These are phyloP conservation scores for Funneliformis caledonium DNA, from an alignment of 371 early-diverging fungal genomes.

Conservation along the genomic window DNA sequence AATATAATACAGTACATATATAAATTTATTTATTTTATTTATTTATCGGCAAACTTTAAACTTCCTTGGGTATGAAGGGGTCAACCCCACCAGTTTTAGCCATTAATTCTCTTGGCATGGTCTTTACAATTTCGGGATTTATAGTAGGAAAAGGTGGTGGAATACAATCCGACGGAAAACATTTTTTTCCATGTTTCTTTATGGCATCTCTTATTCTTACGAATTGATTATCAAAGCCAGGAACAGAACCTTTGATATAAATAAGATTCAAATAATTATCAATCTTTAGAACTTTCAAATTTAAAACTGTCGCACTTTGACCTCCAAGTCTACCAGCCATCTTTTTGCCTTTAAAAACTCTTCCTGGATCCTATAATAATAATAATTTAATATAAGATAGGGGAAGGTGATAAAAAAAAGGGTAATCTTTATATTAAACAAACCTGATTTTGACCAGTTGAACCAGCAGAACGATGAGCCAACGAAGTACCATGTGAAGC, in stretches of 20 bases:
- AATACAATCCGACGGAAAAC: slow-evolving; percentile 68
- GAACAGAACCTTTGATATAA: slow-evolving; percentile 91
- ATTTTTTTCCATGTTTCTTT: slow-evolving; percentile 70
- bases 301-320: slow-evolving; percentile 79
- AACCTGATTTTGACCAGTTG: slow-evolving; percentile 92
- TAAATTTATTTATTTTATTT: too few species aligned
- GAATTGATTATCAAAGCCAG: slow-evolving; percentile 86
- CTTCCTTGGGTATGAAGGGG: slow-evolving; percentile 26
- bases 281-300: slow-evolving; percentile 86
- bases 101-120: slow-evolving; percentile 61
- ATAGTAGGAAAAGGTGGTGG: slow-evolving; percentile 81
- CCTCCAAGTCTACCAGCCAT: slow-evolving; percentile 98
- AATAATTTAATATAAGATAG: slow-evolving; percentile 4
- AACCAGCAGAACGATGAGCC: slow-evolving; percentile 89
- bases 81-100: slow-evolving; percentile 47
- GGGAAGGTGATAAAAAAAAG: background rate
- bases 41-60: background rate
- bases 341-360: slow-evolving; percentile 96
- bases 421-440: slow-evolving; percentile 7
- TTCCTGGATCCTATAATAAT: slow-evolving; percentile 74
- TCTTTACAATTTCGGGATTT: slow-evolving; percentile 51
- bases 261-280: slow-evolving; percentile 84
- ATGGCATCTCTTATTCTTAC: slow-evolving; percentile 88
- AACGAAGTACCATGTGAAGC: slow-evolving; percentile 96
- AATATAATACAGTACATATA: background rate